Base-by-base conservation (phyloP, 139 green algal genomes). In the Yamagishiella unicocca region DNA sequence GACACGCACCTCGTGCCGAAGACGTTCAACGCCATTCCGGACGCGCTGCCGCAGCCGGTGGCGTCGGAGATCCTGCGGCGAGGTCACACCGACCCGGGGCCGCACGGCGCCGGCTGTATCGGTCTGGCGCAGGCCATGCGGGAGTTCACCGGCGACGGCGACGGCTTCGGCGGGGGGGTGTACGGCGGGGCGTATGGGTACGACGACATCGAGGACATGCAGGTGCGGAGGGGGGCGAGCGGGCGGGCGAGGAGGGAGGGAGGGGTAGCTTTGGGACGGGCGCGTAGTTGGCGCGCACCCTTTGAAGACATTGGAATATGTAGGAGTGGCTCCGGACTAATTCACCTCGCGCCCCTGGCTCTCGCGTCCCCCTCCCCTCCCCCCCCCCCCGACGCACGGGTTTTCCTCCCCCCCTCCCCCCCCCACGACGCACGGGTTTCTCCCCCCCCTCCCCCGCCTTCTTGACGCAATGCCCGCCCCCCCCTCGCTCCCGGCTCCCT, bases 1-100 rank as follows among this genome's bases (percentile, higher is more conserved):
- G 37, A 87, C 46, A 87, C 82, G 21, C 82, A 87, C 68, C 46
- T 87, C 27, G 67, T 87, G 50, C 67, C 82, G 6, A 45, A 45
- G 8, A 53, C 22, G 67, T 4, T 50, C 12, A 87, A 87, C 82
- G 6, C 67, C 67, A 87, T 87, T 9, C 82, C 82, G 3, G 82
- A 87, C 42, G 19, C 27, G 7, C 67, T 87, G 67, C 82, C 82
- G 46, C 25, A 71, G 82, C 82, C 82, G 46, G 21, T 87, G 50
- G 67, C 67, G 33, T 81, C 46, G 10, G 82, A 87, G 82, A 46
- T 87, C n/a, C 50, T 87, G 67, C 50, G 67, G 1, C 35, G 67
- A 25, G 66, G 66, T 0, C 35, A 35, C 29, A 87, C 61, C 19
- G 80, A 86, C 80, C 80, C 80, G 7, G 80, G 43, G 61, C 80